phyloP scores from a whole-genome alignment of 2,329 filamentous ascomycete species.

The Coniochaeta sp. region DNA sequence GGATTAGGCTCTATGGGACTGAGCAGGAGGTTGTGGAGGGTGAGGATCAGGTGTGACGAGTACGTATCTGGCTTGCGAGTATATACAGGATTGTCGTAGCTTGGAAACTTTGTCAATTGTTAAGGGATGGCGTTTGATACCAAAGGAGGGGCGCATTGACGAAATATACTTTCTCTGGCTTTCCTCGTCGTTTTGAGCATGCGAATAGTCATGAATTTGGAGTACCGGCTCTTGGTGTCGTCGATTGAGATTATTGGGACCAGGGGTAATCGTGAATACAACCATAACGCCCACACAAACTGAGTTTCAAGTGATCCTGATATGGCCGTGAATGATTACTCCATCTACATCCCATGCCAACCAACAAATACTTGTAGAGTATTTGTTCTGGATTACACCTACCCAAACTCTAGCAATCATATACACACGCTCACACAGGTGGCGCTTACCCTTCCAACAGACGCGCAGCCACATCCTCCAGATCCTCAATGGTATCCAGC shows the following conservation, averaged over 20 bases:
- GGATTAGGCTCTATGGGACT: slow-evolving; percentile 48
- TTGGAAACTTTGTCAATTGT: not conserved
- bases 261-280: too few species aligned
- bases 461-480: slow-evolving; percentile 69
- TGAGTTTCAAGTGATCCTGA: too few species aligned
- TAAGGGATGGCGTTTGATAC: not conserved
- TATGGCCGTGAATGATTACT: not conserved
- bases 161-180: not conserved
- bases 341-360: not conserved
- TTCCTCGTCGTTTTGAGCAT: not conserved
- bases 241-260: not conserved
- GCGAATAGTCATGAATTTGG: too few species aligned
- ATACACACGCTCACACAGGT: not conserved
- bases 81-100: not conserved
- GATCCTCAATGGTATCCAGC: slow-evolving; percentile 71
- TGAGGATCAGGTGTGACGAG: not conserved
- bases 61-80: not conserved
- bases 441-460: slow-evolving; percentile 46
- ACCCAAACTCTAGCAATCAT: not conserved
- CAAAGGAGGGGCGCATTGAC: not conserved
- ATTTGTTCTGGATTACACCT: slow-evolving; percentile 10
- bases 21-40: not conserved
- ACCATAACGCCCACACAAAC: too few species aligned
- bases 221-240: not conserved
- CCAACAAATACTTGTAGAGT: slow-evolving; percentile 7